A percentile compares a stretch with the other conserved stretches of the same genome.
Evolutionary conservation across 2,329 filamentous ascomycete species (phyloP).

Genomic region (Penicillium concentricum): DNA sequence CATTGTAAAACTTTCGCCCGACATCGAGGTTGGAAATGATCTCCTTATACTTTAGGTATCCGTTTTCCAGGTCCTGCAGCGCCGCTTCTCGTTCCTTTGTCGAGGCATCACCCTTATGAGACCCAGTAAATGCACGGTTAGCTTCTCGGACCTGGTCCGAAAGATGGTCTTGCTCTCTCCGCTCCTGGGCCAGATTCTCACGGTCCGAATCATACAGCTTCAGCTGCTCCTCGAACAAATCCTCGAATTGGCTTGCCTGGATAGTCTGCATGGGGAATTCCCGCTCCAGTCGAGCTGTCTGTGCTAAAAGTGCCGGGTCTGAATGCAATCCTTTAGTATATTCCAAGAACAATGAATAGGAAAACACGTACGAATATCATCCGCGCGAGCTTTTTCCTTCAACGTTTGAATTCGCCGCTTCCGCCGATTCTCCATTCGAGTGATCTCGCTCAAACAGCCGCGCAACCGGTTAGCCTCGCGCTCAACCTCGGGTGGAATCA

Average conservation of each 20-base stretch:
- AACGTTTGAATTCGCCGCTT: slow-evolving; percentile 76
- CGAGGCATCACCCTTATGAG: slow-evolving; percentile 65
- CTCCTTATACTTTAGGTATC: slow-evolving; percentile 95
- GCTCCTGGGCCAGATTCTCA: slow-evolving; percentile 68
- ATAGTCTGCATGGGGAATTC: slow-evolving; percentile 82
- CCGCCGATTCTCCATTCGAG: slow-evolving; percentile 75
- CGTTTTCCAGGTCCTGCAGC: slow-evolving; percentile 82
- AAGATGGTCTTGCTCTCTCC: slow-evolving; percentile 71
- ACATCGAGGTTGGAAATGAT: slow-evolving; percentile 88
- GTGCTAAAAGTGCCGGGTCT: slow-evolving; percentile 74
- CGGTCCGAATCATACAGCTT: slow-evolving; percentile 78
- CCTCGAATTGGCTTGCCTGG: slow-evolving; percentile 85
- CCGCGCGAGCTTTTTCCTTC: slow-evolving; percentile 73
- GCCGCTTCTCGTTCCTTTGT: slow-evolving; percentile 78
- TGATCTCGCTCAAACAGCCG: slow-evolving; percentile 79
- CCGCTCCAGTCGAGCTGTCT: slow-evolving; percentile 81
- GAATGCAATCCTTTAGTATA: slow-evolving; percentile 1
- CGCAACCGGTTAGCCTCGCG: slow-evolving; percentile 74
- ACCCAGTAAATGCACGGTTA: slow-evolving; percentile 74
- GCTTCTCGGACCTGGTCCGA: slow-evolving; percentile 68
- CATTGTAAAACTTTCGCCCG: slow-evolving; percentile 95
- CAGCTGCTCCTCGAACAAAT: slow-evolving; percentile 80
- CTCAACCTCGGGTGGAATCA: slow-evolving; percentile 78
- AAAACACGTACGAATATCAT: slow-evolving; percentile 70
- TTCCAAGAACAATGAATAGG: background rate